phyloP scores from a whole-genome alignment of 2,329 filamentous ascomycete species.

The Myriosclerotinia curreyana region DNA sequence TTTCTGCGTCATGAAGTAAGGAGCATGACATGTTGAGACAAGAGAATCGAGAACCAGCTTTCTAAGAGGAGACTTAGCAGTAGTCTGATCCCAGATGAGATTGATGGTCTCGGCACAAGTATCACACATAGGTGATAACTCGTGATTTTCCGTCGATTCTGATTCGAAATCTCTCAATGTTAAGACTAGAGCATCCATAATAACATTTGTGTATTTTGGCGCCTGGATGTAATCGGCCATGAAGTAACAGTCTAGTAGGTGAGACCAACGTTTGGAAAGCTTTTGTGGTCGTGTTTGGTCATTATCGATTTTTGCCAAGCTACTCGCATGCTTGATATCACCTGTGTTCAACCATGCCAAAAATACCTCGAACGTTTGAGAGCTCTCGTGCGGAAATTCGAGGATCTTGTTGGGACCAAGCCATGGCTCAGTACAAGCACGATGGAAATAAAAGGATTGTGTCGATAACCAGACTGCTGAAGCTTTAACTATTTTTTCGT shows the following conservation, averaged over 20 bases:
- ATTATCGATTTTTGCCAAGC: background rate
- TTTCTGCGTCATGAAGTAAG: background rate
- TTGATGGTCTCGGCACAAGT: background rate
- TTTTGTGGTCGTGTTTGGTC: background rate
- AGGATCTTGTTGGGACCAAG: background rate
- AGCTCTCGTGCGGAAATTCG: background rate
- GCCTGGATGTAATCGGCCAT: slow-evolving; percentile 1
- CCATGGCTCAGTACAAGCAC: background rate
- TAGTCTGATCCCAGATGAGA: background rate
- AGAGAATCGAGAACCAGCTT: background rate
- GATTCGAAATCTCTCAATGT: background rate
- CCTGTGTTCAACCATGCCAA: background rate
- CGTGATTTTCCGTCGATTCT: background rate
- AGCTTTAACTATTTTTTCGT: background rate
- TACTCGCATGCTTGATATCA: background rate
- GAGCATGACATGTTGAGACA: background rate
- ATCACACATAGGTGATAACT: background rate
- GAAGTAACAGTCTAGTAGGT: background rate
- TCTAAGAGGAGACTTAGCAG: background rate
- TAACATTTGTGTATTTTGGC: background rate
- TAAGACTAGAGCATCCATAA: background rate
- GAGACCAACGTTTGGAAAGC: background rate
- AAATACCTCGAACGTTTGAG: background rate
- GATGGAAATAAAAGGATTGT: background rate
- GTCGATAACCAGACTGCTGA: background rate